Base-by-base conservation (phyloP, 2,329 filamentous ascomycete genomes). In the Microdochium bolleyi region DNA sequence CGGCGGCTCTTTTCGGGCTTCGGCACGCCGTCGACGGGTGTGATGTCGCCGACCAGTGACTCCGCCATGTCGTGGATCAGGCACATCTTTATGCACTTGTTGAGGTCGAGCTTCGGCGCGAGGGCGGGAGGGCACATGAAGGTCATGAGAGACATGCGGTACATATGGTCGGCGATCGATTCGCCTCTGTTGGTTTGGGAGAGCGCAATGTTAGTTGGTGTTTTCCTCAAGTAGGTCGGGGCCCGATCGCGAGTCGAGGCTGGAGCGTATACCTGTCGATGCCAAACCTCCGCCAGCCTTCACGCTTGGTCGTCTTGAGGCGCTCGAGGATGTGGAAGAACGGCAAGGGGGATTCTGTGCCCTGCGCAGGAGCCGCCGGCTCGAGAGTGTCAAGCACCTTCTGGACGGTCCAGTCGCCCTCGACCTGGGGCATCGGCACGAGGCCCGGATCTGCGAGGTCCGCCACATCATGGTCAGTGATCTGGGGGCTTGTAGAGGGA, bases 121-220 rank as follows among this genome's bases (percentile, higher is more conserved):
- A 96, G 81, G 1, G 86, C 73, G 0, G 88, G 78, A 1, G 94
- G 92, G 2, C 90, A 91, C 58, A 96, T 82, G 85, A 99, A 89
- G 58, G 89, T 91, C 69, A 99, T 90, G 60, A 99, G 82, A 50
- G 92, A 90, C 94, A 99, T 99, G 72, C 94, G 91, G 73, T 97
- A 99, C 94, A 99, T 99, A 78, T 99, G 94, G 73, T 99, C 94
- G 52, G 89, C 82, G 65, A 99, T 96, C 2, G 90, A 95, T 71
- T 99, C 94, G 67, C 89, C 88, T 54, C 79, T 84, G 57, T 5
- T 21, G 27, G 27, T 14, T 38, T 38, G 7, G 34, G 11, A 16
- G 34, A 16, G 14, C 34, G 4, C 7, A 16, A 38, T 14, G 34
- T 38, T 38, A 38, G 34, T 14, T 38, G 14, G 11, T 16, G 11